Evolutionary conservation across 805 yeast species (phyloP), one percentile per base, ranked within the genome.

Genomic region (Cyberlindnera xishuangbannaensis): DNA sequence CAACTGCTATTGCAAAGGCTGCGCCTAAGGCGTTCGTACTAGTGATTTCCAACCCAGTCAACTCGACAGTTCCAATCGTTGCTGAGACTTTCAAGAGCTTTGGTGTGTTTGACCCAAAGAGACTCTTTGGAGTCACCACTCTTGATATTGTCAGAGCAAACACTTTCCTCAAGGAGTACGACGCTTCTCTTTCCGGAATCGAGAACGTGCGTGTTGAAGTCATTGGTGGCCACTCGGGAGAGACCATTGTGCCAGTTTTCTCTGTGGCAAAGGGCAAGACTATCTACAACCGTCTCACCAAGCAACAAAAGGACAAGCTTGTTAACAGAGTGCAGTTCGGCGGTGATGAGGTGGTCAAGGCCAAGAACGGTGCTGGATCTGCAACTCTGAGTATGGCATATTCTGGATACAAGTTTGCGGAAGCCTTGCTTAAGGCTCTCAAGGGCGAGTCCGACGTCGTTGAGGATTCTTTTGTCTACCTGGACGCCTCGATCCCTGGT

Each of bases 381-480:
- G 97, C 97, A 37, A 88, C 97, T 23, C 70, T 88, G 47, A 83
- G 95, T 19, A 90, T 88, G 97, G 97, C 97, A 8, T 82, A 78
- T 51, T 95, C 96, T 22, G 96, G 95, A 22, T 84, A 73, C 67
- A 72, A 79, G 48, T 82, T 86, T 57, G 83, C 87, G 19, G 78
- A 74, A 51, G 58, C 55, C 18, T 51, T 66, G 31, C 42, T 59
- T 17, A 49, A 52, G 20, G 48, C 65, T 12, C 20, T 62, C 15
- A 31, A 53, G 11, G 64, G 63, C n/a, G 50, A 54, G 31, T 37
- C 48, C 6, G 54, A 53, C 14, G 62, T 41, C 18, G 39, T 69
- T 23, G 73, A 72, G 47, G 70, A 76, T 41, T 65, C 76, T 20
- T 73, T 64, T 52, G 64, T 73, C 51, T 64, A 69, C 46, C 60